These are phyloP conservation scores for Wickerhamomyces queroliae DNA, from an alignment of 805 yeast species.

Conservation along the genomic window DNA sequence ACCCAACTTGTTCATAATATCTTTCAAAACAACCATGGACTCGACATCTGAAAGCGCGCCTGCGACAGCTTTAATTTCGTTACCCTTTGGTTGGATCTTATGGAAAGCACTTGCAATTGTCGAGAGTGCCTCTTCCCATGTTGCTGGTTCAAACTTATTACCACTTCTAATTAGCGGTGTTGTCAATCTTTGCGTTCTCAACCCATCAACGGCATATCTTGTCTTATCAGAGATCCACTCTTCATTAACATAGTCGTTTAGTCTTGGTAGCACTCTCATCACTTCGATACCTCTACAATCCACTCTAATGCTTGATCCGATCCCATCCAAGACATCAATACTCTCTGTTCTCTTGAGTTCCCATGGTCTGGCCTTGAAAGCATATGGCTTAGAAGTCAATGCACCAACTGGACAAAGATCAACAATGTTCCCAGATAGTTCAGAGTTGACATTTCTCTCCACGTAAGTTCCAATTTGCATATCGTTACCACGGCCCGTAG, in stretches of 20 bases:
- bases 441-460: constrained; percentile 78
- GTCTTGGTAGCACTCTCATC: constrained; percentile 80
- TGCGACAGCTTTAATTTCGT: constrained; percentile 75
- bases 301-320: constrained; percentile 79
- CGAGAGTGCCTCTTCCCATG: constrained; percentile 83
- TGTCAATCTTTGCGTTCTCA: constrained; percentile 80
- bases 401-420: constrained; percentile 94
- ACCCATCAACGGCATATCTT: constrained; percentile 80
- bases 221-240: constrained; percentile 91
- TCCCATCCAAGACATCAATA: constrained; percentile 76
- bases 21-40: constrained; percentile 76
- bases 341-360: constrained; percentile 86
- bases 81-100: constrained; percentile 50
- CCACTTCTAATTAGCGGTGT: constrained; percentile 72
- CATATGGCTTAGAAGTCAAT: constrained; percentile 82
- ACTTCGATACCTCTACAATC: constrained; percentile 86
- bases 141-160: constrained; percentile 61
- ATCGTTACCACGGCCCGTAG: constrained; percentile 87
- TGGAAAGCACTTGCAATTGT: constrained; percentile 59
- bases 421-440: constrained; percentile 79
- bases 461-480: constrained; percentile 89
- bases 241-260: constrained; percentile 82
- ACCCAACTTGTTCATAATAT: constrained; percentile 67
- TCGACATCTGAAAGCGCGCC: constrained; percentile 84
- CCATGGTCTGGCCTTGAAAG: constrained; percentile 93